Evolutionary conservation across 2,329 filamentous ascomycete genomes (phyloP), one percentile per base, ranked within the genome.

Genomic region (Rhinocladiella similis): DNA sequence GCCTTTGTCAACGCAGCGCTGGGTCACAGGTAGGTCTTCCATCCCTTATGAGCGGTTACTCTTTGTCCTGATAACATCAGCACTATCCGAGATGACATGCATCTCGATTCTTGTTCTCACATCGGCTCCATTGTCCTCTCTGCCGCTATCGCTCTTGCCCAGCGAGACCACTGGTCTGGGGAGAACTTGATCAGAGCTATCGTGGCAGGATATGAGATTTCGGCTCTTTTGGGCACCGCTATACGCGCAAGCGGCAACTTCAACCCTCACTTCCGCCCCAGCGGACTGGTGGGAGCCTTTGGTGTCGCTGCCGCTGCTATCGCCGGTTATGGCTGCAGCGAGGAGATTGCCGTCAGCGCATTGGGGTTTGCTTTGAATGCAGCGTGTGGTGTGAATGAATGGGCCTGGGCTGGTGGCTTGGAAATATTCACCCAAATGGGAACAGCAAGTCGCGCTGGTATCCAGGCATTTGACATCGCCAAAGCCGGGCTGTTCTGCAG

Each of bases 1-100:
- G 57, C 53, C 16, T 60, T 60, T 35, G 14, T 47, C 20, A 53
- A 60, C 20, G 53, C 57, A 14, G 33, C 53, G 4, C 20, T 60
- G 16, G 49, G 49, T 14, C 49, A 60, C 38, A 58, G 50, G 56
- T 58, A 19, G 33, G 56, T 47, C 22, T 5, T 38, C 5, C 35
- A 38, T 38, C 10, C 35, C n/a, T n/a, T 38, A 2, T 38, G 5
- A 4, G 3, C 12, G 5, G n/a, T 38, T 38, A 19, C 29, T 20
- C 38, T 38, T 29, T 36, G 36, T 18, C 13, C 35, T 38, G 13
- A 38, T 16, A 10, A 38, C 4, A 38, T 38, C 35, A 56, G 54
- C 33, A 42, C 42, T 14, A 48, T 59, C 22, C 51, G 56, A 13
- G 56, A 59, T 49, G 56, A 59, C 27, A 59, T 59, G 56, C 56